These are phyloP conservation scores for Globomyces sp. DNA, from an alignment of 371 early-diverging fungal species.

Conservation along the genomic window DNA sequence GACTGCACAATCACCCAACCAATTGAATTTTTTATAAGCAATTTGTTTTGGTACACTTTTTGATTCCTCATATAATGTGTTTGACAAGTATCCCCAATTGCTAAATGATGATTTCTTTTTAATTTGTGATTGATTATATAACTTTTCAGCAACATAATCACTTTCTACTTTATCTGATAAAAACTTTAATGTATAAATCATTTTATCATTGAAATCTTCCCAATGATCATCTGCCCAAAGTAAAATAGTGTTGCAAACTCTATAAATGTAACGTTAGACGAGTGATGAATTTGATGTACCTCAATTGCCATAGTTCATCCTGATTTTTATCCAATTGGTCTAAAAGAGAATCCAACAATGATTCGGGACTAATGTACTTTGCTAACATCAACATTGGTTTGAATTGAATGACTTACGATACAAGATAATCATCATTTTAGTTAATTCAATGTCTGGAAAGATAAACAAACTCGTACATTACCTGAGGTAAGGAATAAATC, in stretches of 20 bases:
- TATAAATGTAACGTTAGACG: not conserved
- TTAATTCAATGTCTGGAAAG: conserved; percentile 1
- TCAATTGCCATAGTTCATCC: not conserved
- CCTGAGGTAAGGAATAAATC: conserved; percentile 1
- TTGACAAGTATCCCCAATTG: not conserved
- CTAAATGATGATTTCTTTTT: no score
- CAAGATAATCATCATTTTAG: conserved; percentile 7
- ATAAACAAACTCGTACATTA: not conserved
- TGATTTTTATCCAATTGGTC: not conserved
- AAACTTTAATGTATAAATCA: conserved; percentile 8
- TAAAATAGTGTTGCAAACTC: not conserved
- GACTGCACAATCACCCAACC: not conserved
- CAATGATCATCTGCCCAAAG: conserved; percentile 3
- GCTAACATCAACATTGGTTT: not conserved
- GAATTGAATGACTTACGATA: not conserved
- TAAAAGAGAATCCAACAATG: conserved; percentile 2
- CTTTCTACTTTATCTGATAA: not conserved
- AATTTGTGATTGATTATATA: not conserved
- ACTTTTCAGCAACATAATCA: not conserved
- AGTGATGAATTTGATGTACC: not conserved
- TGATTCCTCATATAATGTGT: not conserved
- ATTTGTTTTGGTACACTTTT: not conserved
- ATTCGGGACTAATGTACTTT: not conserved
- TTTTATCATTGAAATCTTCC: conserved; percentile 6
- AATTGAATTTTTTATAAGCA: conserved; percentile 3